Base-by-base conservation (phyloP, 1,284 basidiomycete genomes). In the Ustilago sp. region DNA sequence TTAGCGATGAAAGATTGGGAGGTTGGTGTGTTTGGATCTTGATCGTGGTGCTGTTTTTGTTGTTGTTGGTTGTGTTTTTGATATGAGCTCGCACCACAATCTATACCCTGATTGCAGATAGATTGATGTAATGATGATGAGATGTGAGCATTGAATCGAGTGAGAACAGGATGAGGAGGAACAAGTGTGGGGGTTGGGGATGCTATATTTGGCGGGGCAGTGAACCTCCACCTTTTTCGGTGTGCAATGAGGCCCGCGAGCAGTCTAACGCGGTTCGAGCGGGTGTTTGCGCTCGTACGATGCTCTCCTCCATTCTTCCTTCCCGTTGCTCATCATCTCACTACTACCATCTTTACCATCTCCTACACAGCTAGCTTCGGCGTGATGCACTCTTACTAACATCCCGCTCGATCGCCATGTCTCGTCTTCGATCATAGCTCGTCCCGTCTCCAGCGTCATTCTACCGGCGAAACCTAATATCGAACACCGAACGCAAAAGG, bases 21-120 rank as follows among this genome's bases (percentile, higher is more conserved):
- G 84, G 84, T 7, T 85, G 84, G 84, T 85, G 83, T 59, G 82
- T 85, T 5, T 85, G 84, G 84, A 72, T 85, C 19, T 68, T 85
- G 57, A 74, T 85, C 28, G 73, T 79, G 48, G 61, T 74, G n/a
- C 59, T 80, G 55, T 74, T 80, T 47, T 57, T 80, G 41, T 51
- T 80, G 36, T 52, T 80, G 28, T 50, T 80, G 50, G 64, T 80
- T 15, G 78, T 74, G 31, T 64, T 80, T 53, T 63, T 80, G 63
- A 77, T 80, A 74, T 79, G 63, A 45, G 6, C 13, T 17, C 12
- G 6, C 39, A 4, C 11, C 39, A 15, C 36, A 38, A 8, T 38
- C 2, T 13, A 38, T 13, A 38, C 8, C 9, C 36, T 38, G 36
- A 38, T 38, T 9, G 36, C 36, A 28, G 34, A 36, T 35, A 38